These are phyloP conservation scores for Acanthamoeba quina DNA, from an alignment of 208 protist genomes.

Conservation along the genomic window DNA sequence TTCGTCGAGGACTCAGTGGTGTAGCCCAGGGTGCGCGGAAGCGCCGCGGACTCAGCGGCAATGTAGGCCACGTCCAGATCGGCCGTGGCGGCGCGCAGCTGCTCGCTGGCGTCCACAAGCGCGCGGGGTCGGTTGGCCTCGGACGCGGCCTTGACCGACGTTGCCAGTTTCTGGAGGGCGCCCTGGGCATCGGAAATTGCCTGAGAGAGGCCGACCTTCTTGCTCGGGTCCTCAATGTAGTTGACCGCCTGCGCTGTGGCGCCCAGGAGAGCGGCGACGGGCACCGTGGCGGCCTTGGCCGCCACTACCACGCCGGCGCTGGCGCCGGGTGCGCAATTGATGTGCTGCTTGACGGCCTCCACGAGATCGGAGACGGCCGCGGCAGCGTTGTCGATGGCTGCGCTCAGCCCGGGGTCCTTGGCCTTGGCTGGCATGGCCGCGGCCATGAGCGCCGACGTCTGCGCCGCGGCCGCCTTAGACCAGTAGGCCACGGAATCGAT, in stretches of 20 bases:
- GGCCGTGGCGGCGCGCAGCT: slow-evolving; percentile 6
- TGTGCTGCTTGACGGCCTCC: neutral
- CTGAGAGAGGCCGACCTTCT: neutral
- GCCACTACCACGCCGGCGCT: neutral
- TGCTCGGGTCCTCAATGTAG: neutral
- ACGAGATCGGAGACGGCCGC: neutral
- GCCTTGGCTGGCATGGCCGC: slow-evolving; percentile 11
- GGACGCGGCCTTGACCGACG: slow-evolving; percentile 31
- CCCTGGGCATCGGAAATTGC: neutral
- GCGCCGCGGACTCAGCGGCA: slow-evolving; percentile 52
- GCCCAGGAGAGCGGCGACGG: slow-evolving; percentile 23
- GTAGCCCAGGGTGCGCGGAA: slow-evolving; percentile 7
- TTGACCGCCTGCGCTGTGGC: neutral
- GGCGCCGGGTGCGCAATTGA: neutral
- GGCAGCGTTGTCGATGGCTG: neutral
- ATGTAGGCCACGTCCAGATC: slow-evolving; percentile 57
- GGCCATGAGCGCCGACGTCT: slow-evolving; percentile 29
- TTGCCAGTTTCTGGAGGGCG: slow-evolving; percentile 64
- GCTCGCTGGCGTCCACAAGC: slow-evolving; percentile 24
- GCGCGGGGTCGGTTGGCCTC: slow-evolving; percentile 17
- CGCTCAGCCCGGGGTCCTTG: slow-evolving; percentile 7
- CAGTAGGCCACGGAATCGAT: slow-evolving; percentile 54
- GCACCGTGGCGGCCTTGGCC: slow-evolving; percentile 18
- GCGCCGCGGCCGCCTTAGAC: slow-evolving; percentile 54
- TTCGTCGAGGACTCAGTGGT: neutral